Conservation (phyloP, 2,329 filamentous ascomycete species). For the Pestalotiopsis sp. region DNA sequence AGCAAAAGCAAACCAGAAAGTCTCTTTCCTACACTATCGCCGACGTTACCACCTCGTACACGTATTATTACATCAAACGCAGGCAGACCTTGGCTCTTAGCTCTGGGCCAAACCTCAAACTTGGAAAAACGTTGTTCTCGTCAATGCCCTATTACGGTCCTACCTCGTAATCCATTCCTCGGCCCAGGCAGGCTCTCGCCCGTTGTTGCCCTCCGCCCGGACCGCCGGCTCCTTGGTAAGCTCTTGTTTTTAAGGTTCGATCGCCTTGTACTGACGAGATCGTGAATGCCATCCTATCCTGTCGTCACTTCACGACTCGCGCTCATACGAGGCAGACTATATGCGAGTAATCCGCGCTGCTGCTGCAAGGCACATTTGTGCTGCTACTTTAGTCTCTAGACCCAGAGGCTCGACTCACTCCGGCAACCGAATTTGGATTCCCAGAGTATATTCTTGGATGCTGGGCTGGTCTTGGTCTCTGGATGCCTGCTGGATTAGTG, state of each 20-base stretch:
- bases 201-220: not conserved
- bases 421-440: not conserved
- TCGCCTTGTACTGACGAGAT: not conserved
- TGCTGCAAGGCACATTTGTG: not conserved
- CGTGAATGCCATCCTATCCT: not conserved
- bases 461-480: not conserved
- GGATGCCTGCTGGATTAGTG: too few relatives aligned
- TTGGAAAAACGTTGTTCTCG: not conserved
- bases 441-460: not conserved
- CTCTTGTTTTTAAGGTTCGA: not conserved
- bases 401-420: not conserved
- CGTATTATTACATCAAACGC: not conserved
- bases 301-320: not conserved
- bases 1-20: not conserved
- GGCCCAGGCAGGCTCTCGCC: not conserved
- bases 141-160: too few relatives aligned
- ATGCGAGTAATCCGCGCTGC: not conserved
- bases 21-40: not conserved
- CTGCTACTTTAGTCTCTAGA: not conserved
- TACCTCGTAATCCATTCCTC: not conserved
- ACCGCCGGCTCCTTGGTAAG: not conserved
- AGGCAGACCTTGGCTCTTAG: not conserved
- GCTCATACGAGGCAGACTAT: not conserved
- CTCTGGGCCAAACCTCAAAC: not conserved
- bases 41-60: not conserved